phyloP scores from a whole-genome alignment of 352 stramenopile species.

The Phytopythium vexans region DNA sequence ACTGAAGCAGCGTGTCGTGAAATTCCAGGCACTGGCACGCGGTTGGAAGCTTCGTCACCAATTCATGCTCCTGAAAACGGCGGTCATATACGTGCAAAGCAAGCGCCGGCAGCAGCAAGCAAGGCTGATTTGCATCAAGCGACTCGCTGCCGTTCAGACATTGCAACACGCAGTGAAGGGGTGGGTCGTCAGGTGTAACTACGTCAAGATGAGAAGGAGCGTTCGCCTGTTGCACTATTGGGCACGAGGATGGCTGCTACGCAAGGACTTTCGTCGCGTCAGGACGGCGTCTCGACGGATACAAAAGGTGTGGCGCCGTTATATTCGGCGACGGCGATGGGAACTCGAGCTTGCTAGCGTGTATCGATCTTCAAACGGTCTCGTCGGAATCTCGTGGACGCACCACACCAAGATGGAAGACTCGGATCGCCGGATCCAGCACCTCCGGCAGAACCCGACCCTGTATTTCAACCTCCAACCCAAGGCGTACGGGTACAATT shows the following conservation, averaged over 20 bases:
- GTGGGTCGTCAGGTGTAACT: conserved; percentile 43
- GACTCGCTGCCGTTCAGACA: conserved; percentile 23
- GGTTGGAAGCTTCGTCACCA: conserved; percentile 34
- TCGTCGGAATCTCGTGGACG: conserved; percentile 24
- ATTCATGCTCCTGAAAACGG: conserved; percentile 21
- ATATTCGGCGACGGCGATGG: conserved; percentile 39
- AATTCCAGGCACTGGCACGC: conserved; percentile 54
- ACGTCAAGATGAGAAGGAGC: conserved; percentile 28
- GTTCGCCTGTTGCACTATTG: conserved; percentile 38
- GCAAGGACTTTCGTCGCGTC: conserved; percentile 34
- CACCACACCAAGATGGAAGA: conserved; percentile 67
- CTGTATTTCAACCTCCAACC: conserved; percentile 58
- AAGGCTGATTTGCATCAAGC: conserved; percentile 11
- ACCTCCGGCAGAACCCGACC: conserved; percentile 37
- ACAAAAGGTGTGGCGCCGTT: conserved; percentile 37
- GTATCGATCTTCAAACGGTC: conserved; percentile 24
- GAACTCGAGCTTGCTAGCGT: conserved; percentile 41
- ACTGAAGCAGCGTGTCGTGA: conserved; percentile 67
- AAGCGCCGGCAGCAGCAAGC: conserved; percentile 34
- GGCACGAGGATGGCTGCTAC: conserved; percentile 52
- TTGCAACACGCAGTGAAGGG: conserved; percentile 53
- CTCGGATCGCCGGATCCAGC: conserved; percentile 56
- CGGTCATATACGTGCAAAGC: conserved; percentile 44
- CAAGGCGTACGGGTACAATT: conserved; percentile 52
- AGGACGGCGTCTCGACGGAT: conserved; percentile 25